These are phyloP conservation scores for Phoma sp. DNA, from an alignment of 2,329 filamentous ascomycete genomes.

Conservation along the genomic window DNA sequence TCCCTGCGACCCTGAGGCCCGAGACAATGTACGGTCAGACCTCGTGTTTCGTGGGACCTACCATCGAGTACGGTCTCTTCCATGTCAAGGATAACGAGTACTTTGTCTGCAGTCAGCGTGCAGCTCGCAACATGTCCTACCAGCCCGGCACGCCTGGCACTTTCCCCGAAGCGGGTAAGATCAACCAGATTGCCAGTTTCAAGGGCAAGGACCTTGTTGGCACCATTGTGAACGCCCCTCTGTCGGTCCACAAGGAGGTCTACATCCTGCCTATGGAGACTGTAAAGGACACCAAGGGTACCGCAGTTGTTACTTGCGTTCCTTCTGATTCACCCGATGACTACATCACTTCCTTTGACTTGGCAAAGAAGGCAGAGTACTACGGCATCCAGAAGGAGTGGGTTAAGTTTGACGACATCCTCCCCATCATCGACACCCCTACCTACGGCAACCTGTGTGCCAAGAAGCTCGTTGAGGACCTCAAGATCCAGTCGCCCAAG, in stretches of 20 bases:
- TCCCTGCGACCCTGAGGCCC: constrained; percentile 88
- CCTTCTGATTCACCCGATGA: constrained; percentile 97
- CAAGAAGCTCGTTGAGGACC: constrained; percentile 80
- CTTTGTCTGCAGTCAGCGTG: constrained; percentile 80
- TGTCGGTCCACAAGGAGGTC: constrained; percentile 80
- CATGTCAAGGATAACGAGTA: constrained; percentile 72
- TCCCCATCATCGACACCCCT: constrained; percentile 78
- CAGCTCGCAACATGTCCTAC: constrained; percentile 94
- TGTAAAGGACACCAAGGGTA: constrained; percentile 91
- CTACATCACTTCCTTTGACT: constrained; percentile 84
- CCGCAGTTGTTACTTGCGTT: constrained; percentile 93
- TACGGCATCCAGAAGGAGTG: constrained; percentile 95
- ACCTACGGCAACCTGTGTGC: constrained; percentile 86
- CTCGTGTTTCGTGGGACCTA: constrained; percentile 92
- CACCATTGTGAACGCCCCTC: constrained; percentile 85
- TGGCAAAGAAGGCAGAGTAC: constrained; percentile 94
- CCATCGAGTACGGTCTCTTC: constrained; percentile 88
- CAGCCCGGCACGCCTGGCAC: constrained; percentile 74
- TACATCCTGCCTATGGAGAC: constrained; percentile 94
- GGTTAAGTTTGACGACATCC: constrained; percentile 81
- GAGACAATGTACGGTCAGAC: constrained; percentile 99
- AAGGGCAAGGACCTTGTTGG: constrained; percentile 82
- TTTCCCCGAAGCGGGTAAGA: constrained; percentile 76
- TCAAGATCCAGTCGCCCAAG: constrained; percentile 97
- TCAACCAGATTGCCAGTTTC: constrained; percentile 76